Conservation (phyloP, 106 monocot species). For the Apostasia ramifera region DNA sequence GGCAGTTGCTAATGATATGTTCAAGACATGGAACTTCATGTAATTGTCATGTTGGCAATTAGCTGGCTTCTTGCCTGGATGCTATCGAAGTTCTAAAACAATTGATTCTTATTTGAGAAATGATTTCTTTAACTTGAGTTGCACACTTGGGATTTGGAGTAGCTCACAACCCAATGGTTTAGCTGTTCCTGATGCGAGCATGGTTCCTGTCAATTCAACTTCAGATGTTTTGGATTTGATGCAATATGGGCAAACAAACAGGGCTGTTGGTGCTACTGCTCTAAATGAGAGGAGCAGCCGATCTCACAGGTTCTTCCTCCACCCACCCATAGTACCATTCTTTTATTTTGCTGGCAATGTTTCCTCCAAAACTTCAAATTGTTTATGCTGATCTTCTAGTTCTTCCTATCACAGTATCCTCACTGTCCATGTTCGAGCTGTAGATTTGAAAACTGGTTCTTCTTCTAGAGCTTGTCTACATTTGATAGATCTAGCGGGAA, state of each 20-base stretch:
- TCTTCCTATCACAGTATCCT: conserved; percentile 48
- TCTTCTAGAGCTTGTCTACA: conserved; percentile 76
- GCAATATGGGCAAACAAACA: conserved; percentile 70
- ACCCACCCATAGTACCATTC: neutral
- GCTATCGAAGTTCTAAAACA: too few relatives aligned
- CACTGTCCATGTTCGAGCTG: conserved; percentile 82
- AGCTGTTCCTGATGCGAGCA: conserved; percentile 89
- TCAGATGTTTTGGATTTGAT: conserved; percentile 79
- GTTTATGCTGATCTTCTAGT: neutral
- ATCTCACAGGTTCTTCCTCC: conserved; percentile 66
- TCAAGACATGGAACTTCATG: too few relatives aligned
- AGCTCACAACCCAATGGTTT: conserved; percentile 81
- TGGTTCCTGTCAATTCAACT: conserved; percentile 76
- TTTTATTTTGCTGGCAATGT: neutral
- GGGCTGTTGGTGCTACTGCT: conserved; percentile 91
- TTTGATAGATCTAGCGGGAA: conserved; percentile 92
- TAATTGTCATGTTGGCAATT: too few relatives aligned
- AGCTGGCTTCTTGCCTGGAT: too few relatives aligned
- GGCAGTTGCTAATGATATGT: too few relatives aligned
- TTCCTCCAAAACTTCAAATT: neutral
- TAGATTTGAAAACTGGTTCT: conserved; percentile 71
- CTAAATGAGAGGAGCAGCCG: conserved; percentile 95
- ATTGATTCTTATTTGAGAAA: neutral
- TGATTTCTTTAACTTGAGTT: conserved; percentile 37
- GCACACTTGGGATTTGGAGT: conserved; percentile 84